Base-by-base conservation (phyloP, 495 filamentous ascomycete species). In the Neurospora sp. region DNA sequence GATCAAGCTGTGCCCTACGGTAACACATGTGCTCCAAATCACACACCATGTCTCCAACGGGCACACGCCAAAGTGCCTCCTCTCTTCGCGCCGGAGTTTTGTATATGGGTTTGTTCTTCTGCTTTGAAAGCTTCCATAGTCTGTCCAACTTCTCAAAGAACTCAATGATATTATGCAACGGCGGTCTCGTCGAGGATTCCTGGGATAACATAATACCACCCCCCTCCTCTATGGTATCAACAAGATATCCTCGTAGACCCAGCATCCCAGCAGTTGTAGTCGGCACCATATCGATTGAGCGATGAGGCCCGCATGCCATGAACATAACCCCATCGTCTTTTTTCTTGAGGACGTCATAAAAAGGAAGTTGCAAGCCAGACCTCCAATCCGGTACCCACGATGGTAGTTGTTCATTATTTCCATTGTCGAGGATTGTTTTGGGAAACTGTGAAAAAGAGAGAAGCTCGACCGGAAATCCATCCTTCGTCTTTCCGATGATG, bases 331-430 rank as follows among this genome's bases (percentile, higher is more conserved):
- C 27, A 31, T 31, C 27, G 22, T 22, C 22, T 22, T 22, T 22
- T 22, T 1, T 22, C 22, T 22, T 22, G 22, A 22, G 22, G 22
- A 22, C 27, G 27, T 31, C 1, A 31, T 31, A 31, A 31, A 31
- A 31, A 31, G 73, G 70, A 1, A 1, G 0, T 20, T 9, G 20
- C 35, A 70, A 10, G 6, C 31, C 22, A 38, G 69, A 16, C 40
- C 68, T 10, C 73, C 71, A 75, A 40, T 76, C 75, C 10, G 75
- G 73, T 27, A 76, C 75, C 75, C 75, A 76, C 0, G 70, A 73
- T 31, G 75, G 75, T 44, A 76, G 3, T 4, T 61, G 6, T 1
- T 61, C 22, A 16, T 31, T 0, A 14, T 8, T 31, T 1, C 41
- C 38, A n/a, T 37, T 12, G 4, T 35, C 41, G 3, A 44, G 4